Percentiles rank a stretch among this genome's conserved stretches.
These are phyloP conservation scores for Wallemia hederae DNA, from an alignment of 1,284 basidiomycete genomes.

Conservation along the genomic window DNA sequence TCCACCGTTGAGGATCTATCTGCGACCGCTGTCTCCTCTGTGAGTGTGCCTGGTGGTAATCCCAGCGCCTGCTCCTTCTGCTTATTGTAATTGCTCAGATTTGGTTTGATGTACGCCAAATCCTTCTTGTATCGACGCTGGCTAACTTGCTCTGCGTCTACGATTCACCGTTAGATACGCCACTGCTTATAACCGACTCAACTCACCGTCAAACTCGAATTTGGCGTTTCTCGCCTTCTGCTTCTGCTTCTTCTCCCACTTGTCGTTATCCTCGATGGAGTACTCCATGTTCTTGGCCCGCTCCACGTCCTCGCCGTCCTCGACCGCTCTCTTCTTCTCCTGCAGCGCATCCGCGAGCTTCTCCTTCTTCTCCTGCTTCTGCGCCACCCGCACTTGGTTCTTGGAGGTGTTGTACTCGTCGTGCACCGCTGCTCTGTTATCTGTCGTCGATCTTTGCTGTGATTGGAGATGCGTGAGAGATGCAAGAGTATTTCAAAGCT, in stretches of 20 bases:
- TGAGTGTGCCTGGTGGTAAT: conserved; percentile 30
- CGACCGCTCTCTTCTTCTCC: conserved; percentile 58
- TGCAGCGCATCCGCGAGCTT: conserved; percentile 66
- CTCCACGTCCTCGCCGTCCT: conserved; percentile 38
- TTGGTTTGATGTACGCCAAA: conserved; percentile 54
- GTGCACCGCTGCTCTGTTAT: conserved; percentile 52
- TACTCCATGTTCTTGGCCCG: conserved; percentile 75
- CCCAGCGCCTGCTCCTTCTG: conserved; percentile 63
- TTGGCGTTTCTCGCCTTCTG: conserved; percentile 44
- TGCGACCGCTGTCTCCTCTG: conserved; percentile 15
- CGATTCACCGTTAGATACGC: neutral
- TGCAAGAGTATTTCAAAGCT: neutral
- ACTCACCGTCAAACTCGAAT: conserved; percentile 44
- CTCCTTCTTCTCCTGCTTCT: conserved; percentile 41
- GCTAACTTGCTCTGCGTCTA: conserved; percentile 69
- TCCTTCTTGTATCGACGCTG: conserved; percentile 72
- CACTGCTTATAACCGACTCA: neutral
- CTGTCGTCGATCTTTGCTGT: conserved; percentile 42
- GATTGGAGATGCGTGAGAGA: too few relatives aligned
- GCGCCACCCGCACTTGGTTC: conserved; percentile 17
- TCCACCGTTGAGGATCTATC: conserved; percentile 29
- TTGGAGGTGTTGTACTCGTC: conserved; percentile 50
- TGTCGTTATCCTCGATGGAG: conserved; percentile 74
- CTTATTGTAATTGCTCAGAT: conserved; percentile 49
- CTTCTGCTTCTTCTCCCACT: conserved; percentile 65